Evolutionary conservation across 2,329 filamentous ascomycete species (phyloP).

Genomic region (Cephalotrichum gorgonifer): DNA sequence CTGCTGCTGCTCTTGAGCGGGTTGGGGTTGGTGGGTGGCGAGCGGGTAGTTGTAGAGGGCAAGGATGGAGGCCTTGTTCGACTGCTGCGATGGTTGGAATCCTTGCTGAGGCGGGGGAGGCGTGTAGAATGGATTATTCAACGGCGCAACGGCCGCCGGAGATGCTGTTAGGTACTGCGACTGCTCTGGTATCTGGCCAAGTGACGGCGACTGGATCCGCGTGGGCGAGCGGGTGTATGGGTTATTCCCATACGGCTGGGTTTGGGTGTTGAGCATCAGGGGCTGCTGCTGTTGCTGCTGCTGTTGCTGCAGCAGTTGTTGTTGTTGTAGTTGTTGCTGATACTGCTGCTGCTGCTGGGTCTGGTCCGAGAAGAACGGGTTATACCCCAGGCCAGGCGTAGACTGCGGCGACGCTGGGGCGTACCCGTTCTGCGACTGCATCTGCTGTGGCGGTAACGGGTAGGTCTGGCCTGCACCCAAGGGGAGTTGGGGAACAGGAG

Average conservation of each 20-base stretch:
- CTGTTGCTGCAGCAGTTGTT: slow-evolving; percentile 18
- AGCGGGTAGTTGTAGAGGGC: slow-evolving; percentile 57
- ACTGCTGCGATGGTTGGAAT: slow-evolving; percentile 22
- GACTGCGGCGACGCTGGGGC: slow-evolving; percentile 2
- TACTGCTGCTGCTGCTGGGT: no score
- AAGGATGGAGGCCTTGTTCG: slow-evolving; percentile 66
- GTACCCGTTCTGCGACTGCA: slow-evolving; percentile 18
- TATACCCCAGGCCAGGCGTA: not conserved
- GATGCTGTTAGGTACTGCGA: slow-evolving; percentile 30
- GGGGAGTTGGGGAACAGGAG: slow-evolving; percentile 42
- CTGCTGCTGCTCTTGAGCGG: slow-evolving; percentile 12
- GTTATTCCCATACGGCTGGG: slow-evolving; percentile 27
- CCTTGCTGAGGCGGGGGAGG: slow-evolving; percentile 5
- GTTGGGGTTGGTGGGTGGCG: slow-evolving; percentile 11
- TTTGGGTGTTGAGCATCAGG: slow-evolving; percentile 29
- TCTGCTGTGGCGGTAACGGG: slow-evolving; percentile 29
- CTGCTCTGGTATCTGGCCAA: slow-evolving; percentile 44
- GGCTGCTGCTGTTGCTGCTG: slow-evolving; percentile 24
- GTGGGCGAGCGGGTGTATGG: slow-evolving; percentile 40
- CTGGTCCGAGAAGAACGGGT: slow-evolving; percentile 2
- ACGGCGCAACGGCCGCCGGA: slow-evolving; percentile 23
- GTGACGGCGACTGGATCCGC: slow-evolving; percentile 34
- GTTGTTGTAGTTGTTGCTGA: slow-evolving; percentile 4
- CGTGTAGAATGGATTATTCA: not conserved
- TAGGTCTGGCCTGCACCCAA: slow-evolving; percentile 18